Evolutionary conservation across 495 filamentous ascomycete genomes (phyloP), one percentile per base, ranked within the genome.

Genomic region (Pyrenopolyporus hunteri): DNA sequence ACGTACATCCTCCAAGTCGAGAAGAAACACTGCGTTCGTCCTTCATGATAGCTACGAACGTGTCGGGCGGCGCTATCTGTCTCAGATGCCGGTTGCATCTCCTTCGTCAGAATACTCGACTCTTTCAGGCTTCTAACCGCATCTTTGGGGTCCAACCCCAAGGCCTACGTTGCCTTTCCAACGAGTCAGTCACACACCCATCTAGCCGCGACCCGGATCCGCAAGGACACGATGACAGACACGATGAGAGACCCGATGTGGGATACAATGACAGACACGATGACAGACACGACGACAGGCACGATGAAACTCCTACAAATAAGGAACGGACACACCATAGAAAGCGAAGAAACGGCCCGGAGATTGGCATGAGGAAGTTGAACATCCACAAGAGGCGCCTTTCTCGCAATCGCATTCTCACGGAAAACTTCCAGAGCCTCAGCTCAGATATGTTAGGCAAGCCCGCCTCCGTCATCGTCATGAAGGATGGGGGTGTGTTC

Each of bases 81-180:
- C 64, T 81, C 36, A 65, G 74, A 72, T 83, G 81, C 67, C 79
- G 70, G 32, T 54, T 75, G 39, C 73, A 67, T 64, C 67, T 77
- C 57, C 37, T 67, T 55, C 45, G 53, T 54, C 44, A 57, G 36
- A 17, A 17, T 25, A 20, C 46, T 36, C 50, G 35, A 28, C 59
- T 63, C 33, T 22, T 50, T 50, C 57, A 47, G 22, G 2, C 31
- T 28, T 44, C 31, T 44, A 58, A 28, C 56, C 52, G 25, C 49
- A 39, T 42, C 23, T n/a, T 62, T 31, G 32, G 23, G 29, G 23
- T 45, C 49, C 45, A 32, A 3, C 47, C 33, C 48, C 42, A 25
- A 56, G 59, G n/a, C 65, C 44, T 46, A 25, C 64, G 44, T 9
- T 28, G 35, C 36, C 45, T 63, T 49, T 7, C 63, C 6, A 63